Base-by-base conservation (phyloP, 2,329 filamentous ascomycete species). In the Arthrobotrys iridis region DNA sequence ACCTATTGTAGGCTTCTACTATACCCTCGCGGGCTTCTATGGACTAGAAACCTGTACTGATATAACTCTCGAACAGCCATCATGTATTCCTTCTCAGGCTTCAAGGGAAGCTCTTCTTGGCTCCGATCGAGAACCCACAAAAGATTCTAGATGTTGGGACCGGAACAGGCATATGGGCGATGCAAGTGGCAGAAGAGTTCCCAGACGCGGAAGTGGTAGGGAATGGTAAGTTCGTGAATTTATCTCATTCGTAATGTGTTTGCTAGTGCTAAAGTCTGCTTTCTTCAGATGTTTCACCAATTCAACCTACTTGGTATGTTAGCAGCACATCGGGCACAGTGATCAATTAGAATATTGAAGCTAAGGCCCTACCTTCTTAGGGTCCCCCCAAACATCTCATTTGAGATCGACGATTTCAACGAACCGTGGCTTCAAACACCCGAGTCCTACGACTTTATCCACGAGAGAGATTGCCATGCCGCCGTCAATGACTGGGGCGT, bases 161-260 rank as follows among this genome's bases (percentile, higher is more conserved):
- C 0, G 85, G 85, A 13, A 86, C 84, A 3, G 85, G 85, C 4
- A 83, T 87, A 46, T 89, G 87, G 87, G 87, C 87, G 1, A 84
- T 87, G 65, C 80, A 81, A 28, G 77, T 80, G 58, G 77, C 78
- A 5, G 78, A 80, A 20, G 63, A 68, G 4, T 78, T 77, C 13
- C 77, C 78, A 1, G 57, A 64, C 1, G 66, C 79, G 5, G 59
- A 57, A 18, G 60, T 80, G 11, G 65, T 79, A 18, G 77, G 65
- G 20, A 76, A 76, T 37, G 72, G 72, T 76, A 76, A 30, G 43
- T 11, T 22, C 8, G 77, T 78, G 75, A 18, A 11, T 7, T 8
- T 15, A 5, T 26, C 4, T 8, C n/a, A n/a, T n/a, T n/a, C 10
- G 35, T 13, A 10, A n/a, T n/a, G n/a, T n/a, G n/a, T n/a, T n/a